These are phyloP conservation scores for Amanita thiersii DNA, from an alignment of 768 basidiomycete species.

Conservation along the genomic window DNA sequence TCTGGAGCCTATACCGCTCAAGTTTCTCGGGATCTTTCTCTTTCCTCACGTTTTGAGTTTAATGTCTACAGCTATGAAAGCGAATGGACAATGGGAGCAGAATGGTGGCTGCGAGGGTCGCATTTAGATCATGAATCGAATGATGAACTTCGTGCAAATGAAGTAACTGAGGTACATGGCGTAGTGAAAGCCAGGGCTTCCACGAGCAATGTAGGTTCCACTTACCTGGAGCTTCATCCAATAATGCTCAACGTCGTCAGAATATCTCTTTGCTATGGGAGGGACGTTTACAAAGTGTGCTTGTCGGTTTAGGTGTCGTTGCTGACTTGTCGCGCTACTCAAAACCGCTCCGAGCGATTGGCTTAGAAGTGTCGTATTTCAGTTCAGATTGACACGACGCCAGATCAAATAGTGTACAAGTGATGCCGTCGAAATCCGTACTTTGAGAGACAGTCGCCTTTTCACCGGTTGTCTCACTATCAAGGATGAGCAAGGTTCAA, in stretches of 20 bases:
- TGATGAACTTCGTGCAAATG: constrained; percentile 10
- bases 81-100: constrained; percentile 92
- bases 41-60: constrained; percentile 91
- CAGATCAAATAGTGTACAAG: no score
- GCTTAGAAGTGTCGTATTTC: constrained; percentile 92
- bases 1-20: constrained; percentile 88
- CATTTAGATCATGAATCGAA: constrained; percentile 22
- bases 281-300: constrained; percentile 80
- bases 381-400: constrained; percentile 42
- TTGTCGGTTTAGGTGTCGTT: constrained; percentile 86
- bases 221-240: not conserved
- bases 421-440: no score
- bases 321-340: constrained; percentile 81
- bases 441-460: no score
- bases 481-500: no score
- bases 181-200: constrained; percentile 88
- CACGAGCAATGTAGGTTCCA: constrained; percentile 68
- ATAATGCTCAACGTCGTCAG: constrained; percentile 26
- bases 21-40: constrained; percentile 73
- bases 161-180: constrained; percentile 50
- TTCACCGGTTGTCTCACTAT: no score
- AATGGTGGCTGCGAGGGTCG: constrained; percentile 85
- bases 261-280: constrained; percentile 92
- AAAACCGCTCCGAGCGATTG: constrained; percentile 83
- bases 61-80: constrained; percentile 96